A percentile compares a stretch with the other conserved stretches of the same genome.
These are phyloP conservation scores for Ceratocystis lukuohia DNA, from an alignment of 2,329 filamentous ascomycete genomes.

Conservation along the genomic window DNA sequence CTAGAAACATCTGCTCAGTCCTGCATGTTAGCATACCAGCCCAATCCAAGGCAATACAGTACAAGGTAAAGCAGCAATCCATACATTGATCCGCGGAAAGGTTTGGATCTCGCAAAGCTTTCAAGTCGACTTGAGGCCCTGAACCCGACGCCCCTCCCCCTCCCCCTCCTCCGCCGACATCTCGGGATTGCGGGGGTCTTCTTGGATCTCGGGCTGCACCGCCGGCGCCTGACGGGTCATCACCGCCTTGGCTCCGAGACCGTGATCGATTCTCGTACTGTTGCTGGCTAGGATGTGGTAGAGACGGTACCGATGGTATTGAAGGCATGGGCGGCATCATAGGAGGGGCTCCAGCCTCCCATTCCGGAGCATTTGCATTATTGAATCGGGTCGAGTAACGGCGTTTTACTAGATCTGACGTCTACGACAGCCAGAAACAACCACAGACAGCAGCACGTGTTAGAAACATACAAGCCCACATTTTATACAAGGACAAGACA, in stretches of 20 bases:
- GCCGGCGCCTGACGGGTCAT: constrained; percentile 21
- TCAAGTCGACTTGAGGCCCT: constrained; percentile 58
- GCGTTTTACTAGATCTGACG: constrained; percentile 77
- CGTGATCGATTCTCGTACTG: constrained; percentile 12
- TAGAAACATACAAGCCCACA: not conserved
- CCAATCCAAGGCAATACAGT: no score
- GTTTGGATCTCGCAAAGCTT: constrained; percentile 65
- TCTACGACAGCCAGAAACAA: constrained; percentile 31
- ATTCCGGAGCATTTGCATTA: constrained; percentile 51
- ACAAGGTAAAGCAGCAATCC: not conserved
- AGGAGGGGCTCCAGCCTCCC: constrained; percentile 54
- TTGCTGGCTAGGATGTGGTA: constrained; percentile 10
- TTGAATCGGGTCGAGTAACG: constrained; percentile 91
- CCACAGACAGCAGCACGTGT: not conserved
- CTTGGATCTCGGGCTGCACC: constrained; percentile 26
- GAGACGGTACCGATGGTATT: constrained; percentile 13
- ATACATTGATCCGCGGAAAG: constrained; percentile 66
- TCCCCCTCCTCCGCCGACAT: constrained; percentile 17
- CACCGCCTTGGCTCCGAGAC: constrained; percentile 22
- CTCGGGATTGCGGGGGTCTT: constrained; percentile 41
- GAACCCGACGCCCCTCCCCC: constrained; percentile 30
- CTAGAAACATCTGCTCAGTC: constrained; percentile 42
- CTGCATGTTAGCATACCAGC: constrained; percentile 17
- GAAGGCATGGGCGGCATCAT: constrained; percentile 17
- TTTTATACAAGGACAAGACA: not conserved